phyloP scores from a whole-genome alignment of 345 rosid species.

The Salix viminalis region DNA sequence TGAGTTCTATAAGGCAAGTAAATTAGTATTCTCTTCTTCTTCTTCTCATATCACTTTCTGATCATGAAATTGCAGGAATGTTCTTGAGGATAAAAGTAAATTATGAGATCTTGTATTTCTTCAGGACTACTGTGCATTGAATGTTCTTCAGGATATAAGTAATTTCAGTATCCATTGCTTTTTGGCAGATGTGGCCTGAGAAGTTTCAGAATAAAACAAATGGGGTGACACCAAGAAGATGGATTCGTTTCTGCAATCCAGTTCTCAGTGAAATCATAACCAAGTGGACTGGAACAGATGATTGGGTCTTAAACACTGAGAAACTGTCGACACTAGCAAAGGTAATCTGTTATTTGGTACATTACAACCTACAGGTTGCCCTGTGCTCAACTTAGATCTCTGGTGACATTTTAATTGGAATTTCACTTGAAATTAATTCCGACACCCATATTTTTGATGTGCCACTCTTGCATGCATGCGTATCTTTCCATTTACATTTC shows the following conservation, averaged over 20 bases:
- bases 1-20: slow-evolving; percentile 52
- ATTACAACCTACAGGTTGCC: neutral
- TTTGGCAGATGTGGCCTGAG: slow-evolving; percentile 48
- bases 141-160: neutral
- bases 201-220: slow-evolving; percentile 55
- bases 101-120: neutral
- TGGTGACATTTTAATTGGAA: neutral
- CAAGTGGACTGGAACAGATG: slow-evolving; percentile 48
- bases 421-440: neutral
- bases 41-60: neutral
- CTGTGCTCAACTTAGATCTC: neutral
- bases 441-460: neutral
- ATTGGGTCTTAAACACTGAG: slow-evolving; percentile 40
- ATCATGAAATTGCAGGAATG: neutral
- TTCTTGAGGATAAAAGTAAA: neutral
- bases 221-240: slow-evolving; percentile 57
- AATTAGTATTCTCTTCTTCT: neutral
- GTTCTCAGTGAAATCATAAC: slow-evolving; percentile 40
- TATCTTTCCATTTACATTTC: neutral
- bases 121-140: neutral
- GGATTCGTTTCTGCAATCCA: slow-evolving; percentile 52
- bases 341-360: slow-evolving; percentile 14
- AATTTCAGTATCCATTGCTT: neutral
- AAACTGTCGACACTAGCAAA: slow-evolving; percentile 31
- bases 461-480: neutral